These are phyloP conservation scores for Artemisia annua DNA, from an alignment of 129 eudicot genomes.

Conservation along the genomic window DNA sequence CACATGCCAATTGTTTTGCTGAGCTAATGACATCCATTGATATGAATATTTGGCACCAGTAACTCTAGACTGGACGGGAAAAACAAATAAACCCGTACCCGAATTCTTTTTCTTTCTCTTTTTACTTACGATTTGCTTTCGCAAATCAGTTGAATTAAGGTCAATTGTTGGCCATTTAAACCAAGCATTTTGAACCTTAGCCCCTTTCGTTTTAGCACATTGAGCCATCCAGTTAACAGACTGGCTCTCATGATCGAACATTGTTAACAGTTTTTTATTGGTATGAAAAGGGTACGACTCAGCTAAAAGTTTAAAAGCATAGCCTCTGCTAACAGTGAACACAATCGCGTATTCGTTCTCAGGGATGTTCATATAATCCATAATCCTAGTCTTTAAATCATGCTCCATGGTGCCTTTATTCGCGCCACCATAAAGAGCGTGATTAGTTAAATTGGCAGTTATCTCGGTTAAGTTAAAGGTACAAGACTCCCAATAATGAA, in stretches of 20 bases:
- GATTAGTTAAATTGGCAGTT: conserved; percentile 77
- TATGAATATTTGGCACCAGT: conserved; percentile 93
- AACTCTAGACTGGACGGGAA: conserved; percentile 95
- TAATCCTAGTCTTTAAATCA: conserved; percentile 70
- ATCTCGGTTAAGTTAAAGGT: conserved; percentile 87
- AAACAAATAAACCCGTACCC: conserved; percentile 81
- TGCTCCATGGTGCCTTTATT: conserved; percentile 75
- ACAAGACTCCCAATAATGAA: conserved; percentile 83
- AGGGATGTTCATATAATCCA: conserved; percentile 89
- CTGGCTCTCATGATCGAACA: conserved; percentile 98
- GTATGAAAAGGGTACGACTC: conserved; percentile 93
- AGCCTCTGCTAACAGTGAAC: conserved; percentile 91
- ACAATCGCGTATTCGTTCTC: conserved; percentile 86
- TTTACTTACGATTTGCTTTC: conserved; percentile 62
- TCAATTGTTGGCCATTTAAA: conserved; percentile 90
- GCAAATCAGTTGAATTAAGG: conserved; percentile 75
- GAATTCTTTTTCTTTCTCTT: conserved; percentile 56
- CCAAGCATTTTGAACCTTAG: conserved; percentile 79
- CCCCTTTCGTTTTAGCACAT: conserved; percentile 80
- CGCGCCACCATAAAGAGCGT: conserved; percentile 90
- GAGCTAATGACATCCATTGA: conserved; percentile 97
- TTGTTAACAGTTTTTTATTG: conserved; percentile 76
- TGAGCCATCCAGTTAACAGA: conserved; percentile 96
- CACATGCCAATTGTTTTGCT: conserved; percentile 96
- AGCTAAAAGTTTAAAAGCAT: conserved; percentile 85